Conservation (phyloP, 2,329 filamentous ascomycete genomes). For the Samsoniella hepiali region DNA sequence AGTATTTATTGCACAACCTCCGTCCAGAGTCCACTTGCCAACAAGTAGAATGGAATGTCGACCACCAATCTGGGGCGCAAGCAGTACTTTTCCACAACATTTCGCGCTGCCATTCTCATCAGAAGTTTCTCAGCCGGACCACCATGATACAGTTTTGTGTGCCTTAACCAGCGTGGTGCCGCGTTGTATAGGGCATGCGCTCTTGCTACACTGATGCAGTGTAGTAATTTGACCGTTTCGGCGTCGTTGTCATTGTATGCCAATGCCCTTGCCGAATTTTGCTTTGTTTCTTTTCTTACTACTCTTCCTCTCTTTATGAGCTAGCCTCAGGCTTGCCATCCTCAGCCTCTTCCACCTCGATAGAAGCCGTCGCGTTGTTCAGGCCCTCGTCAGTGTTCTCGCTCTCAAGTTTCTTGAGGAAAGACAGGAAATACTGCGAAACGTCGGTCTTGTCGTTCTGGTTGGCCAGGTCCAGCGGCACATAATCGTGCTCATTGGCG, state of each 20-base stretch:
- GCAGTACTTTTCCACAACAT: background rate
- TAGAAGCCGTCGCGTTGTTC: slow-evolving; percentile 35
- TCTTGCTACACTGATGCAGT: background rate
- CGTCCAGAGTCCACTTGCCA: background rate
- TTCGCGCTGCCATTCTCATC: background rate
- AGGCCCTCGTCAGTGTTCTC: slow-evolving; percentile 46
- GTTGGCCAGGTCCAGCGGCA: slow-evolving; percentile 71
- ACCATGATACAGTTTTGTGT: background rate
- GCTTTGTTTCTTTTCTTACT: background rate
- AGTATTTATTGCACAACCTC: background rate
- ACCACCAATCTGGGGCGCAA: background rate
- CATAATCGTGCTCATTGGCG: slow-evolving; percentile 80
- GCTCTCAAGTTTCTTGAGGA: slow-evolving; percentile 46
- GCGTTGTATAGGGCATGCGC: background rate
- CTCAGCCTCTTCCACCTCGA: slow-evolving; percentile 38
- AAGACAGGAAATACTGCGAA: slow-evolving; percentile 57
- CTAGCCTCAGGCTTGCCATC: slow-evolving; percentile 11
- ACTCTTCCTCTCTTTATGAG: background rate
- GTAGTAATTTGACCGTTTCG: too few relatives aligned
- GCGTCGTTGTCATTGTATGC: background rate
- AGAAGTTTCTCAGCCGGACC: too few relatives aligned
- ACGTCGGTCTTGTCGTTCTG: slow-evolving; percentile 65
- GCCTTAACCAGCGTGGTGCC: background rate
- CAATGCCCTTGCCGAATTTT: background rate
- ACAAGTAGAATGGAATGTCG: background rate